A percentile compares a stretch with the other conserved stretches of the same genome.
phyloP scores from a whole-genome alignment of 768 basidiomycete genomes.

The Lyophyllum shimeji region DNA sequence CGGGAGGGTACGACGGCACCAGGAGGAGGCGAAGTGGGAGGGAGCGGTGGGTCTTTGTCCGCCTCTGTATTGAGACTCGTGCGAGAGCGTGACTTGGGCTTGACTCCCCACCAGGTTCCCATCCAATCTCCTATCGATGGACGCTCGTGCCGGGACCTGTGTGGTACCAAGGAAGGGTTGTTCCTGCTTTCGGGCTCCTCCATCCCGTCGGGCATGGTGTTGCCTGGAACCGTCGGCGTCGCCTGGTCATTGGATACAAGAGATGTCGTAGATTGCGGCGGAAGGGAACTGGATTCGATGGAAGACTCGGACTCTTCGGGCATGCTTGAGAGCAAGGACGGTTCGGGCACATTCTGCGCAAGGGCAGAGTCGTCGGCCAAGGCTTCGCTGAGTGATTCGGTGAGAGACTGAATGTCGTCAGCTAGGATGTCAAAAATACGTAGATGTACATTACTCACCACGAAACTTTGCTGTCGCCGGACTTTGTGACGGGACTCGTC shows the following conservation, averaged over 20 bases:
- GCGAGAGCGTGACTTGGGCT: conserved; percentile 38
- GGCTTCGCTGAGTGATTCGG: conserved; percentile 56
- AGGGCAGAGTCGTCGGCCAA: conserved; percentile 47
- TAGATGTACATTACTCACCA: conserved; percentile 40
- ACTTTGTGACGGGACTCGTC: conserved; percentile 48
- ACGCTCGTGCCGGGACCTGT: conserved; percentile 41
- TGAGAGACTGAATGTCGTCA: conserved; percentile 39
- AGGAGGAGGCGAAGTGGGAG: conserved; percentile 11
- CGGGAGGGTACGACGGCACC: conserved; percentile 9
- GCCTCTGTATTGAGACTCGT: conserved; percentile 18
- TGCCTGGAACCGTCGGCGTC: conserved; percentile 7
- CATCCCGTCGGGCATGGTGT: background rate
- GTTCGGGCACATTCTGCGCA: conserved; percentile 33
- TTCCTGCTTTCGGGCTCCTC: conserved; percentile 3
- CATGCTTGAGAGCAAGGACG: conserved; percentile 33
- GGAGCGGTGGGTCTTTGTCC: conserved; percentile 17
- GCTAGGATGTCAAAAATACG: background rate
- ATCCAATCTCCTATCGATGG: conserved; percentile 72
- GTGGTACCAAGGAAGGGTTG: conserved; percentile 13
- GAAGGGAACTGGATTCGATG: conserved; percentile 11
- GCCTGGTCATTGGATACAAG: conserved; percentile 6
- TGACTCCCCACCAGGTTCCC: conserved; percentile 66
- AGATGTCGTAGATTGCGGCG: conserved; percentile 3
- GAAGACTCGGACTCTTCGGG: conserved; percentile 27
- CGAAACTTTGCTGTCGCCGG: conserved; percentile 54